Base-by-base conservation (phyloP, 306 rosid species). In the Lablab purpureus region DNA sequence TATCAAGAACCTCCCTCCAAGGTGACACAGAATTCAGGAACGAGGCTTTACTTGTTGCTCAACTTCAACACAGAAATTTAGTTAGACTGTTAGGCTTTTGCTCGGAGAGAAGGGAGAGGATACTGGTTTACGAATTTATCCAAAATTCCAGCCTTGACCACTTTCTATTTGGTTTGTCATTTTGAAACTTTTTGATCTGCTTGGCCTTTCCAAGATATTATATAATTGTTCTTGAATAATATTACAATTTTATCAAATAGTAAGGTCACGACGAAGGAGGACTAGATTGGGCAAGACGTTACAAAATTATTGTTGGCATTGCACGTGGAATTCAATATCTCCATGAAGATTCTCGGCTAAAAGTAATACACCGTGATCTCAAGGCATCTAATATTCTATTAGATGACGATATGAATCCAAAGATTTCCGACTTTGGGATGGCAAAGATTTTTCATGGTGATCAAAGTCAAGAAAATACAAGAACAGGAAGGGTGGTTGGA, bases 341-440 rank as follows among this genome's bases (percentile, higher is more conserved):
- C 3, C 93, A 91, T 14, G 84, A 87, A 64, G 90, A 89, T 52
- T 91, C 90, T 66, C 78, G 73, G 0, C 60, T 86, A 13, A 82
- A 60, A 77, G 82, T 89, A 15, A 79, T 91, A 6, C 89, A 91
- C 2, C 86, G 87, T 7, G 92, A 89, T 82, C 80, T 91, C 5
- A 91, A 91, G 76, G 77, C 81, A 1, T 86, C 89, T 32, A 91
- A 89, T 27, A 18, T 91, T 30, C 41, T 91, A 1, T 11, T 89
- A 27, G 93, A 87, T 62, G 46, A 6, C 0, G 22, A 86, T 5
- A 71, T 91, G 91, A 75, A 85, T 0, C 78, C 94, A 2, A 91
- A 89, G 41, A 91, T 89, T 13, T 77, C 89, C 27, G 92, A 91
- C 62, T 91, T 91, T 85, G 94, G 91, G 0, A 75, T 82, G 85